Base-by-base conservation (phyloP, 202 grass and related monocot species). In the Digitaria exilis region DNA sequence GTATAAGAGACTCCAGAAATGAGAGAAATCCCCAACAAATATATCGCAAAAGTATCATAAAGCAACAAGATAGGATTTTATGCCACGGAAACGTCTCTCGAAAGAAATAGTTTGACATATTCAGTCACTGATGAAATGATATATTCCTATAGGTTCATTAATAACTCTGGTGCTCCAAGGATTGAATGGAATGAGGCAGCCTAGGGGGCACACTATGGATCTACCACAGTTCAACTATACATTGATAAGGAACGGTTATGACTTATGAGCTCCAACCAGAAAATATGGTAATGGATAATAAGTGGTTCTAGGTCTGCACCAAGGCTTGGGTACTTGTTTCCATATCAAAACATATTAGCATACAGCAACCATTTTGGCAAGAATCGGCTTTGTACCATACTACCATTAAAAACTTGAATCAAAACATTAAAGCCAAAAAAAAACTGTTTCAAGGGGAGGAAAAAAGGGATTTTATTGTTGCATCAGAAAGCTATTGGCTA, bases 1-100 rank as follows among this genome's bases (percentile, higher is more conserved):
- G 22, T 26, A 35, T 34, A 61, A 79, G 34, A 82, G 8, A 32
- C 65, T 87, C 51, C 45, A 83, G 17, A 78, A 42, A 79, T 79
- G 25, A 22, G 54, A 86, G 50, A 44, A 78, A 83, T 35, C 50
- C 41, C 9, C 45, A 65, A 59, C 58, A 70, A 81, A 26, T 64
- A 1, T 21, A 69, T 69, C 4, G 4, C 25, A 63, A 51, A 35
- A 73, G 34, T 46, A 15, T 4, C 49, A 44, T 57, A 50, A 82
- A 73, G 34, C 17, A 85, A 57, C 37, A 71, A 85, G 29, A 81
- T 69, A 57, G 43, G 63, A 81, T 76, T 81, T 28, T 19, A 70
- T 63, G 70, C 31, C 35, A 35, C 69, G 64, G 44, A 80, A 84
- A 51, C 14, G 17, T n/a, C 30, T 26, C 56, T 16, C 34, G 41